phyloP scores from a whole-genome alignment of 495 filamentous ascomycete genomes.

The Annulohypoxylon bovei region DNA sequence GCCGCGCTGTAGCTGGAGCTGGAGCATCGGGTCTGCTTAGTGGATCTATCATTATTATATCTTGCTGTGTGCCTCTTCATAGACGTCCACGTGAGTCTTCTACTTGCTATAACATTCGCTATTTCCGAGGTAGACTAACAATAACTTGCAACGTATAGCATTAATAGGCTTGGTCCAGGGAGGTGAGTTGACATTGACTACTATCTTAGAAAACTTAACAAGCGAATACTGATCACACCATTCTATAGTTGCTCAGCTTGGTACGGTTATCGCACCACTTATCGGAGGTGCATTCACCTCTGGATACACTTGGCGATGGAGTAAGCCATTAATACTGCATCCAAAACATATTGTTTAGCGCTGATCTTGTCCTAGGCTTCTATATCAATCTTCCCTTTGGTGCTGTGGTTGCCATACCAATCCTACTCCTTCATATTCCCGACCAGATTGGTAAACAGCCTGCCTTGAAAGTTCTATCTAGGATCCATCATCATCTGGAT shows the following conservation, averaged over 20 bases:
- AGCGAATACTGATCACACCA: background rate
- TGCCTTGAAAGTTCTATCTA: background rate
- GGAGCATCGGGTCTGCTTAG: conserved; percentile 56
- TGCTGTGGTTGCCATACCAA: conserved; percentile 40
- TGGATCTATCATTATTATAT: conserved; percentile 60
- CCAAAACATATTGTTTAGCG: too few species aligned
- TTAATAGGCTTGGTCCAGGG: conserved; percentile 9
- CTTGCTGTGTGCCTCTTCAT: conserved; percentile 48
- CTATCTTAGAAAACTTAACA: background rate
- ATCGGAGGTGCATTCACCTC: conserved; percentile 70
- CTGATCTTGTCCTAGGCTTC: conserved; percentile 59
- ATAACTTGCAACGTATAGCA: background rate
- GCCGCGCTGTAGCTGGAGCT: conserved; percentile 61
- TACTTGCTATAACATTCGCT: background rate
- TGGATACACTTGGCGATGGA: conserved; percentile 55
- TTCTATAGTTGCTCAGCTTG: conserved; percentile 24
- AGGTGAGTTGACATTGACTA: background rate
- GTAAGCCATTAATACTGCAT: conserved; percentile 42
- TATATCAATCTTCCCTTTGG: conserved; percentile 59
- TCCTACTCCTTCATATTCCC: conserved; percentile 59
- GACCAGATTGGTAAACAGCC: conserved; percentile 18
- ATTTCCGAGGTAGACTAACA: conserved; percentile 21
- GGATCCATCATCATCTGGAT: conserved; percentile 12
- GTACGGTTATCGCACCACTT: conserved; percentile 57
- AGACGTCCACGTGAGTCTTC: conserved; percentile 46